Base-by-base conservation (phyloP, 2,329 filamentous ascomycete species). In the Pseudonectria buxi region DNA sequence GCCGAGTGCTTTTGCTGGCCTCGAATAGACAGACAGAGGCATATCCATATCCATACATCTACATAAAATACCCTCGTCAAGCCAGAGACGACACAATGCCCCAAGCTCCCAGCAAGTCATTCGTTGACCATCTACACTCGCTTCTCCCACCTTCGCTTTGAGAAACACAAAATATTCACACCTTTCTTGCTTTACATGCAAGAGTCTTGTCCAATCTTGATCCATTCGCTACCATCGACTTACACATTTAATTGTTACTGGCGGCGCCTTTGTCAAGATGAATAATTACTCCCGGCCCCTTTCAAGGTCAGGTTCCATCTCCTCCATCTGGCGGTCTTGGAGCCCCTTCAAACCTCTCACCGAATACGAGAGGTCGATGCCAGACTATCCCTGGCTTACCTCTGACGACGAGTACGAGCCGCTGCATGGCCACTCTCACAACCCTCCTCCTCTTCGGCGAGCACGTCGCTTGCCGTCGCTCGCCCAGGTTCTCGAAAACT, bases 321-420 rank as follows among this genome's bases (percentile, higher is more conserved):
- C 54, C 2, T 55, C 53, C 2, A 27, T 56, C 4, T 56, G 55
- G 55, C 37, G 55, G 10, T 40, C 47, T 7, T 58, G 54, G 54
- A 56, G 46, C 15, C 47, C 53, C 1, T 36, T 28, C 10, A 41
- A 49, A 5, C 43, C 45, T 1, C 33, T 51, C n/a, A 39, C 34
- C 7, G 49, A 45, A 30, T 58, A 58, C 13, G 56, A 58, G 14
- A 51, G 36, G 13, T 55, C 56, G 3, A 35, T 54, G 3, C 35
- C 54, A 18, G 48, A 57, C 14, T 58, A 51, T 10, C 51, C 54
- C 3, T 58, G 56, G 56, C 36, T 58, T 11, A 32, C 27, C 7
- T 13, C 30, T 4, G 39, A 33, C 9, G 18, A 13, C 1, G 35
- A 34, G 1, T 28, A 36, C 24, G 33, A 25, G 3, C 7, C 28